Conservation (phyloP, 129 eudicot species). For the Flaveria linearis region DNA sequence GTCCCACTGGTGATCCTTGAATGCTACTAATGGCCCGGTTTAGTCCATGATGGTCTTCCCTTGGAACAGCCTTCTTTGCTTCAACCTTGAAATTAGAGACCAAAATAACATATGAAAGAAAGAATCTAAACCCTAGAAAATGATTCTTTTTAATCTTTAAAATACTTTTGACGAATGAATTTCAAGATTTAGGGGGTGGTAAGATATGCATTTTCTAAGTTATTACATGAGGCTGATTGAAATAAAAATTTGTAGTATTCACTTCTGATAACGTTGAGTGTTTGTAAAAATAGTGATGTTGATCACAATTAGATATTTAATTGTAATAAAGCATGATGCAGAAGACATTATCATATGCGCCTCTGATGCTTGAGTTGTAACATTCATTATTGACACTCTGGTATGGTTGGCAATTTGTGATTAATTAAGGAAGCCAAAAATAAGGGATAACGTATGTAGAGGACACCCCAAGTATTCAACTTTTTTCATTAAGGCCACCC, state of each 20-base stretch:
- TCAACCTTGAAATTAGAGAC: slow-evolving; percentile 58
- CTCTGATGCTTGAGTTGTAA: neutral
- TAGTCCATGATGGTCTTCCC: slow-evolving; percentile 72
- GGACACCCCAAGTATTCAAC: neutral
- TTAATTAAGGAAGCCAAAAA: neutral
- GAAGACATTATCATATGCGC: neutral
- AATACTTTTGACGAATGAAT: neutral
- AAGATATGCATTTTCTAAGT: slow-evolving; percentile 16
- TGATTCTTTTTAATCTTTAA: neutral
- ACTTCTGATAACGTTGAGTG: neutral
- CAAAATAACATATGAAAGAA: neutral
- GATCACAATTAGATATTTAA: too few species aligned
- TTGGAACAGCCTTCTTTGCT: slow-evolving; percentile 96
- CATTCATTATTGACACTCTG: neutral
- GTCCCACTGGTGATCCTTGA: slow-evolving; percentile 70
- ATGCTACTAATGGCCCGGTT: slow-evolving; percentile 52
- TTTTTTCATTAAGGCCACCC: neutral
- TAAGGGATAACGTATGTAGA: neutral
- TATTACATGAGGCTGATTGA: neutral
- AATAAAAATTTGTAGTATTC: neutral
- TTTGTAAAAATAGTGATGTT: too few species aligned
- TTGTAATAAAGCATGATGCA: neutral
- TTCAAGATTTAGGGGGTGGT: neutral
- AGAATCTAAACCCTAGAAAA: neutral
- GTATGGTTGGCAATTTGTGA: neutral